Evolutionary conservation across 2,329 filamentous ascomycete species (phyloP), one percentile per base, ranked within the genome.

Genomic region (Alternaria alternata): DNA sequence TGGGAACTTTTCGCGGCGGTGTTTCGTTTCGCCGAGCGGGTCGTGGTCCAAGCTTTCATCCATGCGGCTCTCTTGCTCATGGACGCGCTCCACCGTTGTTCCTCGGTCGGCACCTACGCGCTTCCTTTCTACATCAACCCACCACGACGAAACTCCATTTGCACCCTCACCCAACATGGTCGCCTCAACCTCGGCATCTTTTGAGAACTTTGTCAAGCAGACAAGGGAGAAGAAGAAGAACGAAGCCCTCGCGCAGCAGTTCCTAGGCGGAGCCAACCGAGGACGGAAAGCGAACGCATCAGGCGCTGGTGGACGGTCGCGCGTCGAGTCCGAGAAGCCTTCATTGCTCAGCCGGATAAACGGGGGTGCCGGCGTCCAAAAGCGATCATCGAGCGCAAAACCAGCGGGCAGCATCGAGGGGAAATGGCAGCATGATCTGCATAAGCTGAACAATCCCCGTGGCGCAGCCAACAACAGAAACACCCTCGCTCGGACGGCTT

Each of bases 371-470:
- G 91, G 91, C 39, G 84, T 93, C 51, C 88, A 86, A 71, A 93
- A 93, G 87, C 80, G 80, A 53, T 80, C 80, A 14, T 73, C 73
- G 32, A 73, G 76, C 55, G 79, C 81, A 65, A 76, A 72, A 30
- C 80, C 82, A 30, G 64, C 81, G 14, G 84, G 86, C 63, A 86
- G 88, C 74, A 85, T 91, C 75, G 84, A 90, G 67, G 84, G 85
- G 65, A 88, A 90, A 78, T 92, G 89, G 89, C 88, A 87, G 9
- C 89, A 91, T 75, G 89, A 92, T 68, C 83, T 91, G 4, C 88
- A 92, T 76, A 78, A 79, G 64, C 66, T 77, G 56, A 78, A 75
- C 63, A 81, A 80, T 57, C 76, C 80, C 32, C 76, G 71, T 51
- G 73, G 74, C 22, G 70, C 77, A 39, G 71, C 69, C n/a, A 69